Base-by-base conservation (phyloP, 2,329 filamentous ascomycete species). In the Thielaviopsis euricoi region DNA sequence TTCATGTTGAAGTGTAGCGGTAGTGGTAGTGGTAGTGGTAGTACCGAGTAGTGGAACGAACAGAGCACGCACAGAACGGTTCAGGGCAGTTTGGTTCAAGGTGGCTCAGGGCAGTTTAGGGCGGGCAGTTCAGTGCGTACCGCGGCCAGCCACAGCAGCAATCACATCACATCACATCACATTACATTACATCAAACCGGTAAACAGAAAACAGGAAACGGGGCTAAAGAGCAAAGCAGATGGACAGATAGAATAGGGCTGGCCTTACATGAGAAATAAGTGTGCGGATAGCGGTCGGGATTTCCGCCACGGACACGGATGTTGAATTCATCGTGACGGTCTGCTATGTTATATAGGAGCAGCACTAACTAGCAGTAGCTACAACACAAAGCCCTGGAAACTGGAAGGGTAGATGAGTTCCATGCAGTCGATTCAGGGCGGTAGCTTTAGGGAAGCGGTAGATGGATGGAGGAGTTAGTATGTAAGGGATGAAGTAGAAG, bases 281-380 rank as follows among this genome's bases (percentile, higher is more conserved):
- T 15, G 91, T 96, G 63, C 87, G 84, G 58, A 97, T 78, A 52
- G 95, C 86, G 3, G 87, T 89, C 13, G 93, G 91, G 62, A 89
- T 89, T 57, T 96, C 85, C 54, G 89, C 89, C 63, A 88, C 79
- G 59, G 84, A 82, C 61, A 97, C 85, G 15, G 86, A 83, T 46
- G 91, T 78, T 19, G 89, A 94, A 60, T 73, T 74, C 75, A 77
- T 78, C 62, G 52, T 85, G 5, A 21, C 26, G 5, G 29, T 21
- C 21, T 26, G 6, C 29, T 33, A 10, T 26, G 6, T 10, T 33
- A 10, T 33, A 15, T 13, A n/a, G 17, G 51, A 23, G 46, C 25
- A 17, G 37, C 46, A 19, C 37, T n/a, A 43, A 21, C n/a, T 26
- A 51, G 49, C 21, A 52, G 23, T 26, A 26, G 51, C 50, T 43